Evolutionary conservation across 441 rosid species (phyloP), one percentile per base, ranked within the genome.

Genomic region (Macaranga tanarius): DNA sequence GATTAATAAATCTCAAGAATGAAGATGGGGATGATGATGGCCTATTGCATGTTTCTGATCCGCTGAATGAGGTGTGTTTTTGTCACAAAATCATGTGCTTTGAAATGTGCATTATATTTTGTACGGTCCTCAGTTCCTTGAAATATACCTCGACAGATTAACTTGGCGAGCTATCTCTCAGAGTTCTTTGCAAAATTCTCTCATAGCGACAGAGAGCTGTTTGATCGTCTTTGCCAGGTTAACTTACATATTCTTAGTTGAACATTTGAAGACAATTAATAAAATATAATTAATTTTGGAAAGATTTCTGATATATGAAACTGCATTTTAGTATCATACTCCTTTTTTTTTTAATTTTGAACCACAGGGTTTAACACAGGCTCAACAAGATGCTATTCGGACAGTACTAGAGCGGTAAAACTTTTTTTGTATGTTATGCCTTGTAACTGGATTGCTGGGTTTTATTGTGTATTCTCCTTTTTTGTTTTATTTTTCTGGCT

Each of bases 151-250:
- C 38, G 72, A 70, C 88, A 92, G 97, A 84, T 92, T 67, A 89
- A 93, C 81, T 82, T 93, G 78, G 88, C 86, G 67, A 89, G 79
- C 70, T 92, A 82, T 79, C 82, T 93, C 22, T 81, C 69, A 38
- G 97, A 89, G 60, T 93, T 90, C 82, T 63, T 93, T 58, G 38
- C 20, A 17, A 88, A 87, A 66, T 89, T 93, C 75, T 83, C 77
- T 2, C 74, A 75, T 38, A 83, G 84, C 63, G 86, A 92, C 67
- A 74, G 77, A 50, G 83, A 78, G 72, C 77, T 85, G 77, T 85
- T 93, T 65, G 83, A 87, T 73, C 80, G 77, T 81, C 89, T 93
- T 82, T 88, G 80, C 83, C 97, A 84, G 96, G 97, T 89, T 17
- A 61, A 73, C 28, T 76, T 67, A 4, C 20, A 63, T 50, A 50